phyloP scores from a whole-genome alignment of 1,284 basidiomycete genomes.

The Trichosporon ovoides region DNA sequence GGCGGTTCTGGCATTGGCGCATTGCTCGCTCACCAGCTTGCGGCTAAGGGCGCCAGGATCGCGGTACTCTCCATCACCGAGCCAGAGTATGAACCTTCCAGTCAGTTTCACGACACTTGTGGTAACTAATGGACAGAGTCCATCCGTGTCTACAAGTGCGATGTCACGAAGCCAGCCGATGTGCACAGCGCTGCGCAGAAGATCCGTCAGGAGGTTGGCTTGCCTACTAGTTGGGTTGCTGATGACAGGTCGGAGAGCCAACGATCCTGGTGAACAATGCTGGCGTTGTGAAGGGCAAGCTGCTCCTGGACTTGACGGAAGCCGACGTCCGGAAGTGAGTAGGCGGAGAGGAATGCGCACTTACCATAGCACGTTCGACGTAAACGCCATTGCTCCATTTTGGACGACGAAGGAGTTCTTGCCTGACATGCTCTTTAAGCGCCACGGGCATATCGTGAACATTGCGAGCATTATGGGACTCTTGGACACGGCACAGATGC shows the following conservation, averaged over 20 bases:
- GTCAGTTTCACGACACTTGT: slow-evolving; percentile 6
- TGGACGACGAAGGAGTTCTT: slow-evolving; percentile 88
- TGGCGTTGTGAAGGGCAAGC: slow-evolving; percentile 83
- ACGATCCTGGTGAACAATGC: slow-evolving; percentile 94
- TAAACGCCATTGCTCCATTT: slow-evolving; percentile 83
- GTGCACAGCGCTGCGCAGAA: slow-evolving; percentile 65
- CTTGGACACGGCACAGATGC: slow-evolving; percentile 69
- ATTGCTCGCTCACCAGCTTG: slow-evolving; percentile 73
- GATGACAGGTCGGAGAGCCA: slow-evolving; percentile 69
- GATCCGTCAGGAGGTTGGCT: slow-evolving; percentile 67
- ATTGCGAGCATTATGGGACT: slow-evolving; percentile 73
- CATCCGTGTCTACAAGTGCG: slow-evolving; percentile 68
- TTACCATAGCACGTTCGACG: slow-evolving; percentile 68
- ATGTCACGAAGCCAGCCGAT: slow-evolving; percentile 78
- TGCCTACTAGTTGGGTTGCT: neutral
- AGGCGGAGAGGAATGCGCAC: neutral
- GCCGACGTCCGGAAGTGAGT: slow-evolving; percentile 73
- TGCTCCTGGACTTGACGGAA: slow-evolving; percentile 68
- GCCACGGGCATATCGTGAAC: slow-evolving; percentile 82
- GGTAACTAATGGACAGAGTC: slow-evolving; percentile 51
- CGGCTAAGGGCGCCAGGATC: slow-evolving; percentile 71
- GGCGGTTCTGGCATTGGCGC: slow-evolving; percentile 85
- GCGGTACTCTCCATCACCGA: slow-evolving; percentile 77
- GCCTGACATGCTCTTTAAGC: slow-evolving; percentile 74
- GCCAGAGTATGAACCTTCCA: slow-evolving; percentile 52